These are phyloP conservation scores for Pestalotiopsis fici DNA, from an alignment of 2,329 filamentous ascomycete genomes.

Conservation along the genomic window DNA sequence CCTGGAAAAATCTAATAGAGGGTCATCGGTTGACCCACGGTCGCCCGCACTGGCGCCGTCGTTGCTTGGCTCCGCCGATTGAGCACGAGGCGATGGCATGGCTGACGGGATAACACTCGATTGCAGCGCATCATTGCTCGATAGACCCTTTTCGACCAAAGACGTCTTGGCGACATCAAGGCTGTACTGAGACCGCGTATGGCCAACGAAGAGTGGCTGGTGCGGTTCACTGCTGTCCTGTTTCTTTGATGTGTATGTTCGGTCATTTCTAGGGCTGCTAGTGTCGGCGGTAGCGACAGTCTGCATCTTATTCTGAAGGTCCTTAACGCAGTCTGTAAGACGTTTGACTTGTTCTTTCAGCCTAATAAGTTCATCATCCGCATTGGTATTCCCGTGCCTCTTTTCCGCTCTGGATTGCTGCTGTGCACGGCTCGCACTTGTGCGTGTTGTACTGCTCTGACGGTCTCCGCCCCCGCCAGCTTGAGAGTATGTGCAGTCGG, in stretches of 20 bases:
- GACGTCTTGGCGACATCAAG: neutral
- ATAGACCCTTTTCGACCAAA: neutral
- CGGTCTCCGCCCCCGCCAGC: neutral
- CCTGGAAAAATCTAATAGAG: neutral
- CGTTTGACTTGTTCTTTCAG: neutral
- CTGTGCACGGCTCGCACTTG: neutral
- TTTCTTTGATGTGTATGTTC: neutral
- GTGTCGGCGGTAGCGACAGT: neutral
- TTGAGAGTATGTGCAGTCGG: neutral
- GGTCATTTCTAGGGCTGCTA: neutral
- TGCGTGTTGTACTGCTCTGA: neutral
- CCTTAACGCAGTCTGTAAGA: neutral
- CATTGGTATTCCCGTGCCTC: neutral
- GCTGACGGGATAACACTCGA: neutral
- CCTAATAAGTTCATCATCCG: neutral
- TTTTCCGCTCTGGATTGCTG: neutral
- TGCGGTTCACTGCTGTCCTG: neutral
- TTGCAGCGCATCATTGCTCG: neutral
- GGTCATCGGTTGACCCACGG: neutral
- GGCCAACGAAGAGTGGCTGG: neutral
- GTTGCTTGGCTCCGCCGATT: neutral
- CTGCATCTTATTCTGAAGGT: neutral
- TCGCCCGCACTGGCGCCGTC: neutral
- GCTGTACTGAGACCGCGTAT: neutral
- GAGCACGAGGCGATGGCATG: neutral